Conservation (phyloP, 2,329 filamentous ascomycete genomes). For the Diaporthe batatas region DNA sequence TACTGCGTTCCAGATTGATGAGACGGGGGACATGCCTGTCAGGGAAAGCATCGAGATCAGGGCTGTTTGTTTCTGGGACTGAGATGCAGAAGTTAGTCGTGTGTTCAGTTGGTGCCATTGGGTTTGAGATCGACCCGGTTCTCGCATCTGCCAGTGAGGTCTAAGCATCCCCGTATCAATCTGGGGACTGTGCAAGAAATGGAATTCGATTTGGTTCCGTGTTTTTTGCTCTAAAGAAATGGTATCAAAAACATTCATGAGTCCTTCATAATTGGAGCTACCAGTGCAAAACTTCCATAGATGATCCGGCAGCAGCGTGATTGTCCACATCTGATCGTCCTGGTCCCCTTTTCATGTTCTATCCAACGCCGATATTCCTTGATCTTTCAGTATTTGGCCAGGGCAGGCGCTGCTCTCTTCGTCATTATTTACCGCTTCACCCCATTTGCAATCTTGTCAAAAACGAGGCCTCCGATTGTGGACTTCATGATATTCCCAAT, state of each 20-base stretch:
- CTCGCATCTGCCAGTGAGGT: not conserved
- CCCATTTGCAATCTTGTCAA: constrained; percentile 49
- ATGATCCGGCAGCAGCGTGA: too few species aligned
- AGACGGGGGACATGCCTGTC: constrained; percentile 3
- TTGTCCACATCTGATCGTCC: too few species aligned
- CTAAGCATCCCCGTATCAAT: too few species aligned
- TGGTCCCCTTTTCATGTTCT: not conserved
- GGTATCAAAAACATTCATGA: constrained; percentile 3
- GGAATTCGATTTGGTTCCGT: not conserved
- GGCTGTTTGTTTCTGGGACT: constrained; percentile 22
- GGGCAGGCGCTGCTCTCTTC: not conserved
- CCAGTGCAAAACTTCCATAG: not conserved
- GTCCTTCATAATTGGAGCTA: not conserved
- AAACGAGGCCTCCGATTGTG: constrained; percentile 46
- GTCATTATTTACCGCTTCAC: not conserved
- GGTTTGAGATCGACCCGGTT: not conserved
- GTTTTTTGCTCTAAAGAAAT: not conserved
- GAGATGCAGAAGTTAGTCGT: not conserved
- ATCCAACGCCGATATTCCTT: not conserved
- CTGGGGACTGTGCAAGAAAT: not conserved
- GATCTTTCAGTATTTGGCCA: not conserved
- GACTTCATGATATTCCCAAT: constrained; percentile 43
- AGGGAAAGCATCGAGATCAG: constrained; percentile 31
- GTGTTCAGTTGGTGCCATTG: too few species aligned
- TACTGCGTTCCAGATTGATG: constrained; percentile 47